A percentile compares a stretch with the other conserved stretches of the same genome.
Evolutionary conservation across 768 basidiomycete species (phyloP).

Genomic region (Boletellus ananas): DNA sequence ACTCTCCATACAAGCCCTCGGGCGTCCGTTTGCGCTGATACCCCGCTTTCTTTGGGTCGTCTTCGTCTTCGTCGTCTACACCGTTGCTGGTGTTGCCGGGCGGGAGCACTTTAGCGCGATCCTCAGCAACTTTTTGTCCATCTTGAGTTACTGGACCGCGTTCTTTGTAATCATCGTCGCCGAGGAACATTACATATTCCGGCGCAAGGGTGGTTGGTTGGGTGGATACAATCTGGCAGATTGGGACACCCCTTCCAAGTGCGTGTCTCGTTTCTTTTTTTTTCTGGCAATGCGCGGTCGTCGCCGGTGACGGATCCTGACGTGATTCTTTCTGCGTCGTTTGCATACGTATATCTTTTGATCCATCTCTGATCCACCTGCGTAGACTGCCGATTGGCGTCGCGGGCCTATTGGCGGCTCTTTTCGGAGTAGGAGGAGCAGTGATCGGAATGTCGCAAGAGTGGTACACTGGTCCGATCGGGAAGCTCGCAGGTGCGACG

Average conservation of each 20-base stretch:
- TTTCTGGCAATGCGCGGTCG: too few relatives aligned
- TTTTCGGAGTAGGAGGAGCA: slow-evolving; percentile 45
- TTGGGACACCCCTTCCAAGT: slow-evolving; percentile 42
- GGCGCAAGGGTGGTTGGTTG: slow-evolving; percentile 36
- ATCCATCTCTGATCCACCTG: too few relatives aligned
- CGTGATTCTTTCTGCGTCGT: too few relatives aligned
- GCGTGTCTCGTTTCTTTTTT: slow-evolving; percentile 6
- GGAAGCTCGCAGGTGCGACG: slow-evolving; percentile 35
- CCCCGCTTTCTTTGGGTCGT: slow-evolving; percentile 47
- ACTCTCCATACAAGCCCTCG: slow-evolving; percentile 43
- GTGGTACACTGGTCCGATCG: slow-evolving; percentile 53
- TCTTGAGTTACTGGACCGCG: slow-evolving; percentile 45
- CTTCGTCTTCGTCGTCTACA: slow-evolving; percentile 37
- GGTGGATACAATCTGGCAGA: slow-evolving; percentile 51
- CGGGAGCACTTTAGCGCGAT: slow-evolving; percentile 44
- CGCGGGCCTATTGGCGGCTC: slow-evolving; percentile 46
- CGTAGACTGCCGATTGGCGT: slow-evolving; percentile 44
- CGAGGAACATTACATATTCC: slow-evolving; percentile 47
- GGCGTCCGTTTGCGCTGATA: slow-evolving; percentile 39
- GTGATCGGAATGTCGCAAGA: slow-evolving; percentile 51
- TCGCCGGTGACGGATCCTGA: too few relatives aligned
- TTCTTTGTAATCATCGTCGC: slow-evolving; percentile 45
- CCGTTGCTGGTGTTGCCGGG: slow-evolving; percentile 39
- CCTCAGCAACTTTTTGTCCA: slow-evolving; percentile 40
- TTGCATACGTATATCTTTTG: too few relatives aligned